phyloP scores from a whole-genome alignment of 176 grass and related monocot species.

The Aegilops umbellulata region DNA sequence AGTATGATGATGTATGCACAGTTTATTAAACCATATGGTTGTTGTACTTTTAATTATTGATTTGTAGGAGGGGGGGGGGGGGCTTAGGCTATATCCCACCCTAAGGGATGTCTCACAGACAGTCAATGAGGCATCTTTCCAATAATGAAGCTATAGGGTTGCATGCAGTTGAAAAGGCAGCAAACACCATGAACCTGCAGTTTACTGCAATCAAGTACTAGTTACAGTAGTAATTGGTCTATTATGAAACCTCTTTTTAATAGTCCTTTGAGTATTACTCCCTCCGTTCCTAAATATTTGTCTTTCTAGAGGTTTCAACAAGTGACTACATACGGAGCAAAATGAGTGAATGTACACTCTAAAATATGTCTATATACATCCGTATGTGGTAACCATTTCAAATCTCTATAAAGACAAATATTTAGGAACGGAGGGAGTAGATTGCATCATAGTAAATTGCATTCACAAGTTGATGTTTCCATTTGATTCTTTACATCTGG shows the following conservation, averaged over 20 bases:
- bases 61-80: background rate
- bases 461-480: constrained; percentile 13
- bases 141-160: constrained; percentile 4
- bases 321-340: too few species aligned
- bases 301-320: too few species aligned
- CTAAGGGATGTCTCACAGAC: background rate
- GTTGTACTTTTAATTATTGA: background rate
- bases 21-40: background rate
- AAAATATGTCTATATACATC: too few species aligned
- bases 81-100: background rate
- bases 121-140: background rate
- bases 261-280: background rate
- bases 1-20: background rate
- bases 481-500: background rate
- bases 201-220: background rate
- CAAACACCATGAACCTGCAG: background rate
- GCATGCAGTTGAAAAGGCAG: background rate
- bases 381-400: too few species aligned
- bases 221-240: background rate
- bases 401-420: too few species aligned
- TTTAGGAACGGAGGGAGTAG: background rate
- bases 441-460: background rate
- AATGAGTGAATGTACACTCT: too few species aligned
- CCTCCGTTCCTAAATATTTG: too few species aligned
- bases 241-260: constrained; percentile 4